A percentile compares a stretch with the other conserved stretches of the same genome.
These are phyloP conservation scores for Wilhelminamyces savonicus DNA, from an alignment of 805 yeast species.

Conservation along the genomic window DNA sequence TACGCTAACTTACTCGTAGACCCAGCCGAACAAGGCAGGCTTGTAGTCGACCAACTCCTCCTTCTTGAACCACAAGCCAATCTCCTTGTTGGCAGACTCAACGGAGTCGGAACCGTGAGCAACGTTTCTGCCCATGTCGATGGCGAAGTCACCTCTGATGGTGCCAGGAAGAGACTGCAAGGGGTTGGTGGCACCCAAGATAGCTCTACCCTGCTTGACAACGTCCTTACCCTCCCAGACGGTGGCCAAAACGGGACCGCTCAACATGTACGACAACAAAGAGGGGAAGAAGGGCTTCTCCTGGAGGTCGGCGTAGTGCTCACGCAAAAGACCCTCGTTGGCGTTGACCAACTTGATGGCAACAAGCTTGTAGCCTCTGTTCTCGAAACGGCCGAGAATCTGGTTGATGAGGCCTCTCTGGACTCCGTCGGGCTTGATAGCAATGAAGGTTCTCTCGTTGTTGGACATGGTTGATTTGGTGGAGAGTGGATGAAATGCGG, in stretches of 20 bases:
- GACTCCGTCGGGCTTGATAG: constrained; percentile 99
- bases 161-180: constrained; percentile 97
- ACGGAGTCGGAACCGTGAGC: constrained; percentile 99
- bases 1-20: constrained; percentile 91
- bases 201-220: constrained; percentile 96
- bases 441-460: constrained; percentile 85
- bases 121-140: constrained; percentile 99
- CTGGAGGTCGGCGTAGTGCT: constrained; percentile 94
- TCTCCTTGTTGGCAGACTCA: constrained; percentile 95
- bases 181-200: constrained; percentile 99
- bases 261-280: constrained; percentile 89
- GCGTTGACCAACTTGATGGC: constrained; percentile 90
- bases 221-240: constrained; percentile 99
- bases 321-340: constrained; percentile 77
- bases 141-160: constrained; percentile 98
- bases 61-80: constrained; percentile 94
- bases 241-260: constrained; percentile 98
- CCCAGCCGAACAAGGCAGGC: constrained; percentile 79
- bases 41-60: constrained; percentile 94
- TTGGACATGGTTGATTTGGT: constrained; percentile 35
- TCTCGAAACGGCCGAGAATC: constrained; percentile 89
- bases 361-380: constrained; percentile 96
- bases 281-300: constrained; percentile 98
- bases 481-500: neutral
- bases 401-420: constrained; percentile 95